phyloP scores from a whole-genome alignment of 306 rosid genomes.

The Casuarina equisetifolia region DNA sequence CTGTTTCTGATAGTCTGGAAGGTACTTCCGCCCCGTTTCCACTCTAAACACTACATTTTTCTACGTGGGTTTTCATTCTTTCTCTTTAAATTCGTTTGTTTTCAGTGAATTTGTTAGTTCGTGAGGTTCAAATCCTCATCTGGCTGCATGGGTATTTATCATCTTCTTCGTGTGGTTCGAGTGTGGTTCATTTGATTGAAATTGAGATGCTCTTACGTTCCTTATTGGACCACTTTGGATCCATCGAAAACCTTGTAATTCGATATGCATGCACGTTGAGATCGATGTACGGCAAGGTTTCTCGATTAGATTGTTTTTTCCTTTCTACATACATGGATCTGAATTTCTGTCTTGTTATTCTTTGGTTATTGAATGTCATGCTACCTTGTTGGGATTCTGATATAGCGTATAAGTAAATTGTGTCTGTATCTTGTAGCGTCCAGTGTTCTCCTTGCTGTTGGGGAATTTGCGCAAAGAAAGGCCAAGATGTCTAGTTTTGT shows the following conservation, averaged over 20 bases:
- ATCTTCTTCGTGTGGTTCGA: constrained; percentile 3
- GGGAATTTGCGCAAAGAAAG: constrained; percentile 30
- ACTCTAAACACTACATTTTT: not conserved
- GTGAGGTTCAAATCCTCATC: constrained; percentile 2
- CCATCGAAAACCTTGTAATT: constrained; percentile 22
- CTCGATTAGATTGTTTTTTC: constrained; percentile 16
- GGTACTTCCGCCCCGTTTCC: constrained; percentile 43
- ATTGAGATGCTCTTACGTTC: not conserved
- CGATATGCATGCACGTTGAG: constrained; percentile 25
- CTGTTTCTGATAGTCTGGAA: constrained; percentile 26
- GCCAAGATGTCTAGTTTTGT: constrained; percentile 80
- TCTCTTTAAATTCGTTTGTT: not conserved
- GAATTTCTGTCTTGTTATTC: not conserved
- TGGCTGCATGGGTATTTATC: constrained; percentile 26
- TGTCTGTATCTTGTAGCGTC: constrained; percentile 19
- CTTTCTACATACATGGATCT: constrained; percentile 19
- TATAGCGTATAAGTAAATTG: not conserved
- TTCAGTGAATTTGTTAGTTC: not conserved
- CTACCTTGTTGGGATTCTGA: constrained; percentile 9
- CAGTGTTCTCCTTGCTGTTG: constrained; percentile 34
- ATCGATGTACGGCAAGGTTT: constrained; percentile 16
- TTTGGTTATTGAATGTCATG: constrained; percentile 7
- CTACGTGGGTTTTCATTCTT: not conserved
- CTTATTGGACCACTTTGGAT: constrained; percentile 21
- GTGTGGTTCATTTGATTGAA: constrained; percentile 9